These are phyloP conservation scores for Setaria italica DNA, from an alignment of 202 grass and related monocot genomes.

Conservation along the genomic window DNA sequence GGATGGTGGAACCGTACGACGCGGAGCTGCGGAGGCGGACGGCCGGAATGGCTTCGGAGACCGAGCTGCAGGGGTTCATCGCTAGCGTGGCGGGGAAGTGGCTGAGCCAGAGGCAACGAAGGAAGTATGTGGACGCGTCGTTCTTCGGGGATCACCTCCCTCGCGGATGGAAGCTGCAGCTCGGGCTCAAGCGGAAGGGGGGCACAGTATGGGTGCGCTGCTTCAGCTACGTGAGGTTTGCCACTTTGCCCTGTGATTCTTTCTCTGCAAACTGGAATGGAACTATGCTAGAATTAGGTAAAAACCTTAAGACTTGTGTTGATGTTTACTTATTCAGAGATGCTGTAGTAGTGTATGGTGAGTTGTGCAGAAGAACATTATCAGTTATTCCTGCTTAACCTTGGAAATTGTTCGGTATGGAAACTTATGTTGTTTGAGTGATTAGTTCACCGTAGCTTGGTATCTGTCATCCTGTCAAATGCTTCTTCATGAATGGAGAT, in stretches of 20 bases:
- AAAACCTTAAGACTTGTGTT: not conserved
- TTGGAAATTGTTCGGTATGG: not conserved
- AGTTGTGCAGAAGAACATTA: not conserved
- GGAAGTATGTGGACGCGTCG: slow-evolving; percentile 76
- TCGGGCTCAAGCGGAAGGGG: slow-evolving; percentile 80
- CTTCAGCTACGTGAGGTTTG: slow-evolving; percentile 83
- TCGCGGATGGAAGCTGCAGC: slow-evolving; percentile 76
- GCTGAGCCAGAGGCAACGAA: slow-evolving; percentile 56
- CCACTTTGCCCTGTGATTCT: slow-evolving; percentile 10
- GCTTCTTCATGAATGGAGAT: slow-evolving; percentile 7
- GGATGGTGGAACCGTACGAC: slow-evolving; percentile 54
- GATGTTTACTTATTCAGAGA: slow-evolving; percentile 7
- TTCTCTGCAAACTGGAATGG: slow-evolving; percentile 33
- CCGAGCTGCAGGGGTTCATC: slow-evolving; percentile 75
- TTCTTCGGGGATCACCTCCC: slow-evolving; percentile 91
- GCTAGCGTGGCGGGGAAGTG: slow-evolving; percentile 69
- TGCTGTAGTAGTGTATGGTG: not conserved
- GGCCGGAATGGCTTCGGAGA: slow-evolving; percentile 51
- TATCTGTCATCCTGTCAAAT: slow-evolving; percentile 1
- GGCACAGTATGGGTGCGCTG: slow-evolving; percentile 55
- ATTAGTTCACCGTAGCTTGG: not conserved
- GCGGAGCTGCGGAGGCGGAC: slow-evolving; percentile 72
- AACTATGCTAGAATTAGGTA: slow-evolving; percentile 23
- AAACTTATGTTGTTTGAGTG: slow-evolving; percentile 32
- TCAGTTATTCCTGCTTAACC: not conserved